phyloP scores from a whole-genome alignment of 1,284 basidiomycete species.

The Ceratobasidium sp. region DNA sequence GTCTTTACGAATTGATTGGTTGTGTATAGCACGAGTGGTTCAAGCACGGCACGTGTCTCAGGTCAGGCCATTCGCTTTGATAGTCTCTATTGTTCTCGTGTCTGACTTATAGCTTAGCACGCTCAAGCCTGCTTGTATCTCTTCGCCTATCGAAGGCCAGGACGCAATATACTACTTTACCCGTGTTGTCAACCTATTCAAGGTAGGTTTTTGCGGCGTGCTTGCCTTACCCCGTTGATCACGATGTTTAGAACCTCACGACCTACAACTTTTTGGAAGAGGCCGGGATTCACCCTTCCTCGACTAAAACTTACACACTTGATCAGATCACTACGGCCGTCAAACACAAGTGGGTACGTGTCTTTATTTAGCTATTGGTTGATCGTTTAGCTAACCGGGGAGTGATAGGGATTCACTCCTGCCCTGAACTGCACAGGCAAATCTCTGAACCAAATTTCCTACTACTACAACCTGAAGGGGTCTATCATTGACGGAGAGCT shows the following conservation, averaged over 20 bases:
- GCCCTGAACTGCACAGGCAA: constrained; percentile 65
- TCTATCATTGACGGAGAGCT: constrained; percentile 73
- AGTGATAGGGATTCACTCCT: constrained; percentile 62
- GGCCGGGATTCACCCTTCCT: constrained; percentile 76
- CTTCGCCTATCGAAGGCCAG: constrained; percentile 31
- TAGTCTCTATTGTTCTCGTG: constrained; percentile 27
- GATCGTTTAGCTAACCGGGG: constrained; percentile 26
- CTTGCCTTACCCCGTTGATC: not conserved
- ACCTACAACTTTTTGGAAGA: constrained; percentile 76
- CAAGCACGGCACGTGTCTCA: constrained; percentile 78
- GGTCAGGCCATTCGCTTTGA: constrained; percentile 53
- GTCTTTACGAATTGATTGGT: not conserved
- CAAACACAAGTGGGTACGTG: constrained; percentile 61
- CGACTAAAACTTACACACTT: constrained; percentile 64
- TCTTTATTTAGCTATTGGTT: too few species aligned
- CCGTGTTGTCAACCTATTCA: constrained; percentile 70
- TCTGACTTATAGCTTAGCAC: constrained; percentile 59
- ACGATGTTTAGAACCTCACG: constrained; percentile 64
- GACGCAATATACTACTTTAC: constrained; percentile 67
- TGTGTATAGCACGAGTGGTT: constrained; percentile 18
- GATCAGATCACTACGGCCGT: constrained; percentile 68
- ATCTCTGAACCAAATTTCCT: constrained; percentile 65
- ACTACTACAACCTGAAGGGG: constrained; percentile 73
- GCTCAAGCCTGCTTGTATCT: constrained; percentile 56
- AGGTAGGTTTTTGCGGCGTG: constrained; percentile 56